phyloP scores from a whole-genome alignment of 2,329 filamentous ascomycete species.

The Phaeoacremonium minimum region DNA sequence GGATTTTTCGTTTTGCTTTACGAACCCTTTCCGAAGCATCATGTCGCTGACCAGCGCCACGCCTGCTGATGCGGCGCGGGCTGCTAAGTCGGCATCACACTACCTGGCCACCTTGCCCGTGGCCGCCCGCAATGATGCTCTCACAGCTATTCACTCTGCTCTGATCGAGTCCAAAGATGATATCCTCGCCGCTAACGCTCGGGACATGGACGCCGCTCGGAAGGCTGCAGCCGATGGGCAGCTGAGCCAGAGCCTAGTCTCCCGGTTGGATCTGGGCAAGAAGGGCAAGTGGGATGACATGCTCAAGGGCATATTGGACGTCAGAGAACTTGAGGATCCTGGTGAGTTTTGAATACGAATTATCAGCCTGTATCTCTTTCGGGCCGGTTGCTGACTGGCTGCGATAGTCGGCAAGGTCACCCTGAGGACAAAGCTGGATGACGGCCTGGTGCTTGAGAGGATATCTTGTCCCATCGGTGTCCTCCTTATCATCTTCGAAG shows the following conservation, averaged over 20 bases:
- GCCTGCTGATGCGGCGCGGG: conserved; percentile 69
- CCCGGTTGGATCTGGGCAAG: conserved; percentile 80
- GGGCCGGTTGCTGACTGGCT: conserved; percentile 3
- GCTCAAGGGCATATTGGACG: conserved; percentile 90
- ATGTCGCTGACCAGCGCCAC: conserved; percentile 92
- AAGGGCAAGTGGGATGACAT: conserved; percentile 96
- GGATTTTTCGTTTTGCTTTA: too few species aligned
- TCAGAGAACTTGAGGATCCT: conserved; percentile 79
- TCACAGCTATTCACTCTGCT: conserved; percentile 78
- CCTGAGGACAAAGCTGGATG: conserved; percentile 79
- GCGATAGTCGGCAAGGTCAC: conserved; percentile 74
- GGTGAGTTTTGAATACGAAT: conserved; percentile 56
- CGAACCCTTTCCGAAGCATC: too few species aligned
- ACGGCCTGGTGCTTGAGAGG: conserved; percentile 78
- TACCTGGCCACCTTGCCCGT: conserved; percentile 75
- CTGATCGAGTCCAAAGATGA: conserved; percentile 64
- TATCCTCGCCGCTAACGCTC: conserved; percentile 83
- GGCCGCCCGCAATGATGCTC: conserved; percentile 74
- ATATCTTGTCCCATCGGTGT: conserved; percentile 94
- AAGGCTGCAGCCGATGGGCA: conserved; percentile 70
- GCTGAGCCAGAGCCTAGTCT: conserved; percentile 78
- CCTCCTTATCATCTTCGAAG: conserved; percentile 97
- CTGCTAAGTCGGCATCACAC: conserved; percentile 78
- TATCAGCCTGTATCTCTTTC: too few species aligned
- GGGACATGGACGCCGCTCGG: conserved; percentile 72